These are phyloP conservation scores for Solanum habrochaites DNA, from an alignment of 257 asterid genomes.

Conservation along the genomic window DNA sequence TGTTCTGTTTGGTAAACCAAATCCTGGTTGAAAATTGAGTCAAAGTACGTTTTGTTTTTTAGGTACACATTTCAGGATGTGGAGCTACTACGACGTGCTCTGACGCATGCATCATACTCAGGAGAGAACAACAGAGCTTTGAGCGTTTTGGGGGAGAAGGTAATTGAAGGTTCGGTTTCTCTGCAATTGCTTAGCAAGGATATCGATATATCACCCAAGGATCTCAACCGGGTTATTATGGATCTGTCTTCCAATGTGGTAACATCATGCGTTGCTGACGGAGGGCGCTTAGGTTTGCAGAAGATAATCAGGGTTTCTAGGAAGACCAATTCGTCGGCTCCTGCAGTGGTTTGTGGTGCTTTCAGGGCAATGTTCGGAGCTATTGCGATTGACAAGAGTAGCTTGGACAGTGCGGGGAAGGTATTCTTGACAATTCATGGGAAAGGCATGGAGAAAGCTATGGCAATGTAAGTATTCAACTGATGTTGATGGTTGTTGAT, in stretches of 20 bases:
- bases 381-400: constrained; percentile 46
- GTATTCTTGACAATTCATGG: constrained; percentile 23
- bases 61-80: constrained; percentile 53
- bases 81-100: constrained; percentile 45
- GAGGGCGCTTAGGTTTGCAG: constrained; percentile 43
- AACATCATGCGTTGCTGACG: constrained; percentile 42
- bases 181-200: constrained; percentile 26
- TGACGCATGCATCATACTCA: constrained; percentile 77
- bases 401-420: constrained; percentile 36
- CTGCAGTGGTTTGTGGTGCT: constrained; percentile 71
- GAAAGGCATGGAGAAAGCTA: constrained; percentile 6
- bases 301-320: constrained; percentile 53
- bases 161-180: constrained; percentile 32
- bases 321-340: constrained; percentile 42
- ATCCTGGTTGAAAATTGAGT: not conserved
- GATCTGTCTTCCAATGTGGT: constrained; percentile 35
- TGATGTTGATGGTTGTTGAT: not conserved
- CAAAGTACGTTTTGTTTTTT: not conserved
- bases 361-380: constrained; percentile 72
- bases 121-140: constrained; percentile 73
- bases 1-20: not conserved
- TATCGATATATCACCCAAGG: constrained; percentile 43
- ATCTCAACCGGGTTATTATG: constrained; percentile 30
- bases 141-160: constrained; percentile 45
- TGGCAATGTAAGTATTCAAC: constrained; percentile 26